Evolutionary conservation across 805 yeast genomes (phyloP), one percentile per base, ranked within the genome.

Genomic region (Schwanniomyces yamadae): DNA sequence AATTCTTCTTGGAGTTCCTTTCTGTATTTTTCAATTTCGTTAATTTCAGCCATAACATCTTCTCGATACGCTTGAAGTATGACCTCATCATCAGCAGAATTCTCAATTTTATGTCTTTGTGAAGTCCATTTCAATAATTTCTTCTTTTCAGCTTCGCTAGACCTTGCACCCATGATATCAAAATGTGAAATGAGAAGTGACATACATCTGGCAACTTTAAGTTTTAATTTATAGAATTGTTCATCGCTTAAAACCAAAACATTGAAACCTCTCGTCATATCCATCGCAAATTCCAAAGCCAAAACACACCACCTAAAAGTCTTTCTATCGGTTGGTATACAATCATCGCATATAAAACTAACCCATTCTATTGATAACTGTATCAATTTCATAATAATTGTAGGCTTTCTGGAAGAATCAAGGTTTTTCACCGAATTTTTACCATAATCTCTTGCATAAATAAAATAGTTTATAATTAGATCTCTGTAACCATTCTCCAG

Each of bases 121-220:
- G 62, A 63, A 43, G 76, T 59, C 71, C 78, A 73, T 57, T 72
- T 75, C 51, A 73, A 63, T 60, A 77, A 67, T 49, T 75, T 69
- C 48, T 73, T 68, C 56, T 71, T 71, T 50, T 74, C 81, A 8
- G 78, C 71, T 52, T 83, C 87, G 49, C 79, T 82, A 1, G 96
- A 84, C 52, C 98, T 75, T 0, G 97, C 97, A 32, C 98, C 98
- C 96, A 91, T 93, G 34, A 93, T 89, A 62, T 93, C 99, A 54
- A 93, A 93, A 63, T 93, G 98, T 0, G 96, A 87, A 44, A 93
- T 91, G 41, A 93, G 69, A 34, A 93, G 67, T 1, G 97, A 82
- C 89, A 93, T 87, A 61, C 97, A 89, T 1, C 95, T 85, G 1
- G 97, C 95, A 30, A 93, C 96, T 53, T 87, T 88, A 34, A 77